These are phyloP conservation scores for Ramalina intermedia DNA, from an alignment of 495 filamentous ascomycete genomes.

Conservation along the genomic window DNA sequence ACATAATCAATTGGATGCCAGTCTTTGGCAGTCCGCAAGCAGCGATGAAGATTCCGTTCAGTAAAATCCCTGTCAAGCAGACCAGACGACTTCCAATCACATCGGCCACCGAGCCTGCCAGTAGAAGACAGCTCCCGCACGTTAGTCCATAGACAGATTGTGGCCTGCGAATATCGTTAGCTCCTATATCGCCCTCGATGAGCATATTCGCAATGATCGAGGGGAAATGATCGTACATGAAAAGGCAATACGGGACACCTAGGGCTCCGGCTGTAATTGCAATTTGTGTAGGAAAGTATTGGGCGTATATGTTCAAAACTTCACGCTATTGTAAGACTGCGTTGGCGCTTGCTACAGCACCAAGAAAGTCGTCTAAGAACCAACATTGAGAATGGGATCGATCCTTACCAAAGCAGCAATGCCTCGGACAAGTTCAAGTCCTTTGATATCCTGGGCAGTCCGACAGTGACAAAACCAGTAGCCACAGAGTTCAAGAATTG, in stretches of 20 bases:
- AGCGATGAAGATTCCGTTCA: conserved; percentile 29
- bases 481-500: conserved; percentile 25
- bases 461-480: conserved; percentile 31
- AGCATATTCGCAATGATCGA: too few relatives aligned
- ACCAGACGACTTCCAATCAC: conserved; percentile 30
- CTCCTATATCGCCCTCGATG: too few relatives aligned
- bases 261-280: too few relatives aligned
- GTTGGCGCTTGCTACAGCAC: too few relatives aligned
- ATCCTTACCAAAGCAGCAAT: conserved; percentile 31
- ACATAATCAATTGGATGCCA: conserved; percentile 34
- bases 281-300: too few relatives aligned
- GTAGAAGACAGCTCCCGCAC: conserved; percentile 31
- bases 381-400: too few relatives aligned
- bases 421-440: conserved; percentile 22
- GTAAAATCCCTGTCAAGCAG: conserved; percentile 30
- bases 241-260: too few relatives aligned
- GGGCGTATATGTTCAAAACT: too few relatives aligned
- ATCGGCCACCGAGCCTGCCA: conserved; percentile 38
- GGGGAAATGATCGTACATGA: too few relatives aligned
- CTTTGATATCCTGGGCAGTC: conserved; percentile 30
- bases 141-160: background rate
- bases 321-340: too few relatives aligned
- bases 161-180: background rate
- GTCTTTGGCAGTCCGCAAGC: conserved; percentile 31
- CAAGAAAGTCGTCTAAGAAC: too few relatives aligned